Conservation (phyloP, 345 rosid genomes). For the Linum usitatissimum region DNA sequence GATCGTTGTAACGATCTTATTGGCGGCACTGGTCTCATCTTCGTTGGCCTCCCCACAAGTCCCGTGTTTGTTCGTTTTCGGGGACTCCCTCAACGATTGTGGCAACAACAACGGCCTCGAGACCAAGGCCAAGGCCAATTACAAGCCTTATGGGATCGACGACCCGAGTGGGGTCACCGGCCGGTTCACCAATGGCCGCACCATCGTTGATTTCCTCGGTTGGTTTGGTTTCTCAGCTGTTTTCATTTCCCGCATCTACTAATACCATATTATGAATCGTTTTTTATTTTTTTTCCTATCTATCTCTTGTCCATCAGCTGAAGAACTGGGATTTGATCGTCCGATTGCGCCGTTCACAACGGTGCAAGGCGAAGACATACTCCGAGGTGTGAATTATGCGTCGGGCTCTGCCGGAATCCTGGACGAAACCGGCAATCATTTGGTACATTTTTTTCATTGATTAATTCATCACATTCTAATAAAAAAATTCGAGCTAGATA, state of each 20-base stretch:
- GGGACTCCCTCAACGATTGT: slow-evolving; percentile 6
- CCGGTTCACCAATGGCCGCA: slow-evolving; percentile 13
- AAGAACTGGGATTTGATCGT: background rate
- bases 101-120: slow-evolving; percentile 8
- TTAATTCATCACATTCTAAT: background rate
- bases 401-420: slow-evolving; percentile 7
- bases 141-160: slow-evolving; percentile 9
- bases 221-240: background rate
- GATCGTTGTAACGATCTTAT: background rate
- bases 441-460: background rate
- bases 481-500: background rate
- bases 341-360: background rate
- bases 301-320: background rate
- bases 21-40: background rate
- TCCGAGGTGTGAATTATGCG: slow-evolving; percentile 2
- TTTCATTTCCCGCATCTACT: background rate
- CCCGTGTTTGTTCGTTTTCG: slow-evolving; percentile 11
- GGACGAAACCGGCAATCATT: background rate
- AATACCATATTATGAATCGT: background rate
- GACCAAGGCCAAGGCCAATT: slow-evolving; percentile 8
- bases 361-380: background rate
- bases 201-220: background rate
- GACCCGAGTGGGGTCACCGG: slow-evolving; percentile 7
- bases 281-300: background rate
- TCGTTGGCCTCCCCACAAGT: slow-evolving; percentile 3